Evolutionary conservation across 345 rosid species (phyloP).

Genomic region (Eucalyptus viminalis): DNA sequence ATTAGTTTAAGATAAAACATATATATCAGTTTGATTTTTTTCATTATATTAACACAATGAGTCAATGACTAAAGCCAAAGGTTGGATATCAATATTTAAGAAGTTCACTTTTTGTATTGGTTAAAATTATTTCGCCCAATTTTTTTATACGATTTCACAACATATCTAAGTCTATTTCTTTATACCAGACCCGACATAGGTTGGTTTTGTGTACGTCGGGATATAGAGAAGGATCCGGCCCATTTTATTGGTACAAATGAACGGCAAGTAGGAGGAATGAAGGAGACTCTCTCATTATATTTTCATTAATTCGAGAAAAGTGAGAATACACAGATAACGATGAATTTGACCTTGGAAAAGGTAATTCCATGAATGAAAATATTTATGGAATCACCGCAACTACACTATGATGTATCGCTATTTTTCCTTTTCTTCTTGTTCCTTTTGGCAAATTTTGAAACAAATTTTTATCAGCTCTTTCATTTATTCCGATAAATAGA

Average conservation of each 20-base stretch:
- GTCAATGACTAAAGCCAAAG: not conserved
- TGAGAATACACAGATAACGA: not conserved
- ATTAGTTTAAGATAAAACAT: no score
- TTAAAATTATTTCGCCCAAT: not conserved
- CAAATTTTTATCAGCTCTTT: not conserved
- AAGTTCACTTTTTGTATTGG: not conserved
- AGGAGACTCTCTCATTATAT: not conserved
- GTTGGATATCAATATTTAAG: not conserved
- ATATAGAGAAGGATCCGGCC: not conserved
- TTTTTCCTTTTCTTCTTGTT: no score
- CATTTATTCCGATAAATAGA: not conserved
- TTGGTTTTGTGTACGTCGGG: not conserved
- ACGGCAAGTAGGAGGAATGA: not conserved
- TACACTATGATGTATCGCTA: not conserved
- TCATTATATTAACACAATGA: no score
- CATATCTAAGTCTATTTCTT: not conserved
- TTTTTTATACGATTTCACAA: not conserved
- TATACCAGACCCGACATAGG: not conserved
- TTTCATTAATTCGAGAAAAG: not conserved
- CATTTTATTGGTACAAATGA: not conserved
- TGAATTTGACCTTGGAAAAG: not conserved
- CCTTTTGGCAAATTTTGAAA: not conserved
- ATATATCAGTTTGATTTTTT: no score
- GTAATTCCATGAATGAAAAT: not conserved
- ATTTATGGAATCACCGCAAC: not conserved